Evolutionary conservation across 1,284 basidiomycete genomes (phyloP).

Genomic region (Vanrija humicola): DNA sequence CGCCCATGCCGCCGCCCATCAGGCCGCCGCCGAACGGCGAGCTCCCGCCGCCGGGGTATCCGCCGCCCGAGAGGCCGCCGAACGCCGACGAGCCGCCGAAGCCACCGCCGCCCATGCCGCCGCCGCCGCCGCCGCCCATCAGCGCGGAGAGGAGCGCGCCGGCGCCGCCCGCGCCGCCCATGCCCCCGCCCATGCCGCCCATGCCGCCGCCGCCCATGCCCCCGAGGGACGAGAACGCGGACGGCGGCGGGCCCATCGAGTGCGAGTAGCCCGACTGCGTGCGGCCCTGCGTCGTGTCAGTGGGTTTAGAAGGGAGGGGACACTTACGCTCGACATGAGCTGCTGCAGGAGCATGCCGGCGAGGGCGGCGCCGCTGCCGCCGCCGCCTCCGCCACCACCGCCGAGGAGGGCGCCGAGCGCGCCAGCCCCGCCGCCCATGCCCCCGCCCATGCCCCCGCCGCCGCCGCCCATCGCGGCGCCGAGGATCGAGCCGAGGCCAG

Average conservation of each 20-base stretch:
- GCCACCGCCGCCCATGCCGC: neutral
- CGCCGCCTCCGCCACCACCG: neutral
- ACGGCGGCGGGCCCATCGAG: constrained; percentile 30
- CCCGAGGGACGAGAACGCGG: constrained; percentile 17
- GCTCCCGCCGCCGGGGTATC: neutral
- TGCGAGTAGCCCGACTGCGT: constrained; percentile 15
- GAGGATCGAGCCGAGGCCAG: constrained; percentile 8
- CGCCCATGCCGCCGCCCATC: constrained; percentile 1
- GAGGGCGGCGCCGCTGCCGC: constrained; percentile 9
- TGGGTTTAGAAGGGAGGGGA: neutral
- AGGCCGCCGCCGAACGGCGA: no score
- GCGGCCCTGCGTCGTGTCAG: no score
- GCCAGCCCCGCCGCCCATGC: neutral
- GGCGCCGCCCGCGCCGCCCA: constrained; percentile 6
- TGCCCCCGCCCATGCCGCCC: constrained; percentile 8
- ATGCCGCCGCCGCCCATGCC: constrained; percentile 13
- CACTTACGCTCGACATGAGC: constrained; percentile 6
- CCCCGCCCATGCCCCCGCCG: neutral
- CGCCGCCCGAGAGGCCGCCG: constrained; percentile 1
- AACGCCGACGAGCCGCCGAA: constrained; percentile 1
- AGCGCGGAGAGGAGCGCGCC: neutral
- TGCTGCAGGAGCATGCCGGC: constrained; percentile 10
- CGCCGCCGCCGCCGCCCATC: constrained; percentile 2
- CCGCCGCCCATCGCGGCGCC: constrained; percentile 5
- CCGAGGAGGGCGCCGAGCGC: neutral